Evolutionary conservation across 1,139 yeast genomes (phyloP).

Genomic region (Debaryomyces robertsiae): DNA sequence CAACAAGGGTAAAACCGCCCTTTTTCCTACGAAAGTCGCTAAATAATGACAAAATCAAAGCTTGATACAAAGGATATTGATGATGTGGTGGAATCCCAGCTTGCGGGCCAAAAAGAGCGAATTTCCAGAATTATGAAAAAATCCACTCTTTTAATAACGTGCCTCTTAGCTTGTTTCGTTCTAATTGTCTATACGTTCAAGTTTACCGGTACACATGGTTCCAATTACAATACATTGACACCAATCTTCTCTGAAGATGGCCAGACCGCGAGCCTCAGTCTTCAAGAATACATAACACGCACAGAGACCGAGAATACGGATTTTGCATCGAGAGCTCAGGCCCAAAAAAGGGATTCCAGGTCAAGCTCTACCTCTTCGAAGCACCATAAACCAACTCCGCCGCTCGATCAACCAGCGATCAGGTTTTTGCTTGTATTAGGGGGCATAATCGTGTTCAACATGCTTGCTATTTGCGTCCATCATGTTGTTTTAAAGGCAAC

Average conservation of each 20-base stretch:
- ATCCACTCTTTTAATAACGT: no score
- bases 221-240: no score
- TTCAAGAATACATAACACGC: not conserved
- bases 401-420: conserved; percentile 22
- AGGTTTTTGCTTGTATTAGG: conserved; percentile 15
- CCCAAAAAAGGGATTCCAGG: conserved; percentile 4
- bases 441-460: conserved; percentile 20
- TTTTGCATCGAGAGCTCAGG: not conserved
- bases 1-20: not conserved
- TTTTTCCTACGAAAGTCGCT: not conserved
- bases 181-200: no score
- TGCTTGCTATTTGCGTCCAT: conserved; percentile 39
- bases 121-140: no score
- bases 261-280: no score
- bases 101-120: no score
- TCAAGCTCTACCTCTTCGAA: conserved; percentile 10
- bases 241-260: no score
- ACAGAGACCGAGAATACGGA: not conserved
- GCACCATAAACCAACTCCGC: conserved; percentile 5
- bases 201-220: no score
- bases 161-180: no score
- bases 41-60: not conserved
- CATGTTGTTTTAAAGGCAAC: conserved; percentile 35
- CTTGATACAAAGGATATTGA: not conserved
- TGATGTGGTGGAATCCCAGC: no score